Conservation (phyloP, 345 rosid species). For the Citrus maxima region DNA sequence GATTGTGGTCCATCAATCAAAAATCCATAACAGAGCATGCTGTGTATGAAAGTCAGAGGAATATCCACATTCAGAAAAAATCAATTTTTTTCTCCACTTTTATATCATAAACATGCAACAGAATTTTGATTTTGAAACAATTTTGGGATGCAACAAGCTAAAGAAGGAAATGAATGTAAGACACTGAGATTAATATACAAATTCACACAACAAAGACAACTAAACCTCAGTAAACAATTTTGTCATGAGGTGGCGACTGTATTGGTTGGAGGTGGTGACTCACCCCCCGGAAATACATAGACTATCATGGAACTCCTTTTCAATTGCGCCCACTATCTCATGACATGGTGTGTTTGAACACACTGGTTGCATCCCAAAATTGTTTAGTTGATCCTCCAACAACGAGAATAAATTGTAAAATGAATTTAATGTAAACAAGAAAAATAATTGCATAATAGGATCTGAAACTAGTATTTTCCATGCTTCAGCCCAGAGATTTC, state of each 20-base stretch:
- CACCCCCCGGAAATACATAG: too few relatives aligned
- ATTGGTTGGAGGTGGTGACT: too few relatives aligned
- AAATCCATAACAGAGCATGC: not conserved
- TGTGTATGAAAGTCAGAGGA: not conserved
- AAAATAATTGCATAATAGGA: not conserved
- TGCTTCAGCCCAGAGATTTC: not conserved
- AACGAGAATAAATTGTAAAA: not conserved
- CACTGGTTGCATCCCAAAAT: too few relatives aligned
- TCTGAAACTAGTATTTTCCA: conserved; percentile 1
- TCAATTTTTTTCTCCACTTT: not conserved
- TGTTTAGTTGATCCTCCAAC: too few relatives aligned
- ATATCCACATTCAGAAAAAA: not conserved
- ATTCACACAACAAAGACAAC: not conserved
- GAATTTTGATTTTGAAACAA: not conserved
- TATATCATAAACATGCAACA: not conserved
- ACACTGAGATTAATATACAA: not conserved
- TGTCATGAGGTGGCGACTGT: too few relatives aligned
- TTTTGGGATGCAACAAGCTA: not conserved
- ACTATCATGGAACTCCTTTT: too few relatives aligned
- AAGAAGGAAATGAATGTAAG: not conserved
- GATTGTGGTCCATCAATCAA: not conserved
- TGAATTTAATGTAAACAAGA: not conserved
- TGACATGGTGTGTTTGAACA: too few relatives aligned
- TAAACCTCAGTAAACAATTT: not conserved
- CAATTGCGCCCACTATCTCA: too few relatives aligned